phyloP scores from a whole-genome alignment of 139 green algal species.

The Pleodorina starrii region DNA sequence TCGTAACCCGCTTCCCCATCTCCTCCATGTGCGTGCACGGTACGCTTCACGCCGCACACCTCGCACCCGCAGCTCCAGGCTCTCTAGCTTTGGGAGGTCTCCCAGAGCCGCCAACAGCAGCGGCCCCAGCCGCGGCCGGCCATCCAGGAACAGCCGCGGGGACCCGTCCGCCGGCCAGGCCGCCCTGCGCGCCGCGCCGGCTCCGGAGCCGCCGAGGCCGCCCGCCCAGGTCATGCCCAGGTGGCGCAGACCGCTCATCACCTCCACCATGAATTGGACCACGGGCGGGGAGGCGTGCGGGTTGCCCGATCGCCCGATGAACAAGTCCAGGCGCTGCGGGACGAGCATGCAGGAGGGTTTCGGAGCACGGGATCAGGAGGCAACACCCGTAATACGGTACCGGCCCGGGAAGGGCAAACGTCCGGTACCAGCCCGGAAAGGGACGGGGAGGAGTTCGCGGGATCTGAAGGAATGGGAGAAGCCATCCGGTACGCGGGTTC shows the following conservation, averaged over 20 bases:
- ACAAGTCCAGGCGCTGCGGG: conserved; percentile 6
- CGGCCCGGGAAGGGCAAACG: too few relatives aligned
- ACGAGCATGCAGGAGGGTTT: neutral
- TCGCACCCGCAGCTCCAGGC: conserved; percentile 33
- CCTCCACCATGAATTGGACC: conserved; percentile 28
- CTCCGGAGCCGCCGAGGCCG: neutral
- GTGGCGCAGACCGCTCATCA: neutral
- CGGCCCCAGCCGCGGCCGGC: conserved; percentile 27
- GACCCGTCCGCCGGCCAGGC: neutral
- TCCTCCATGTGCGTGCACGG: too few relatives aligned
- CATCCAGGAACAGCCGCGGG: conserved; percentile 40
- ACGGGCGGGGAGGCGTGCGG: conserved; percentile 4
- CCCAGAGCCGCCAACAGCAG: conserved; percentile 30
- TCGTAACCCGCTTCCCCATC: too few relatives aligned
- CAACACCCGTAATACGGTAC: too few relatives aligned
- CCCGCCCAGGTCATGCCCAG: conserved; percentile 24
- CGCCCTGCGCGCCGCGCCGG: neutral
- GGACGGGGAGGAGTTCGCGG: too few relatives aligned
- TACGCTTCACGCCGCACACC: too few relatives aligned
- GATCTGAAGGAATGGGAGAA: too few relatives aligned
- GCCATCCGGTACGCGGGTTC: too few relatives aligned
- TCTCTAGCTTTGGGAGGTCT: neutral
- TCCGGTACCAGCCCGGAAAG: too few relatives aligned
- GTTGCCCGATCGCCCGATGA: neutral
- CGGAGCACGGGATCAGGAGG: neutral